Conservation (phyloP, 345 rosid genomes). For the Citrus maxima region DNA sequence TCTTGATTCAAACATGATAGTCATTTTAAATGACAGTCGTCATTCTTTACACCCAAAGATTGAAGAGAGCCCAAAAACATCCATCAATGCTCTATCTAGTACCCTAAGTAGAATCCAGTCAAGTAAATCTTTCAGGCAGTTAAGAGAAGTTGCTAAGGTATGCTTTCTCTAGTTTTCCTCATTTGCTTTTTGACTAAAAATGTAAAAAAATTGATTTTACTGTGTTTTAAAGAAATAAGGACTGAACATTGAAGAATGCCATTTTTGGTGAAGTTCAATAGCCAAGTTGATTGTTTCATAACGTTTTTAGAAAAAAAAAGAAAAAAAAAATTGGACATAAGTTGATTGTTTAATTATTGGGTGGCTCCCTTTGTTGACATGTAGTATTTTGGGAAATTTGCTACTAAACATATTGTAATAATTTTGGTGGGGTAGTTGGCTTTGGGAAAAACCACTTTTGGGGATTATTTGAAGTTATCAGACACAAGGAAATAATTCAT, state of each 20-base stretch:
- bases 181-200: neutral
- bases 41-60: slow-evolving; percentile 70
- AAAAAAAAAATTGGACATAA: neutral
- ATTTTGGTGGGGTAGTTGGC: neutral
- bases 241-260: neutral
- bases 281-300: neutral
- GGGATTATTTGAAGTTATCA: neutral
- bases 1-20: slow-evolving; percentile 85
- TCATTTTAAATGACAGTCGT: slow-evolving; percentile 80
- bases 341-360: neutral
- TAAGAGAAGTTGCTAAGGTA: slow-evolving; percentile 93
- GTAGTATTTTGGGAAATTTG: neutral
- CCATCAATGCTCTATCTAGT: slow-evolving; percentile 76
- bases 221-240: neutral
- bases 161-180: neutral
- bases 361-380: neutral
- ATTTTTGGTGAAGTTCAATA: neutral
- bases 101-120: slow-evolving; percentile 87
- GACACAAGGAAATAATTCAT: neutral
- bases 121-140: slow-evolving; percentile 71
- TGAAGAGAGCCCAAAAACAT: slow-evolving; percentile 72
- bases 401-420: neutral
- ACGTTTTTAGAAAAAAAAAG: no score
- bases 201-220: neutral
- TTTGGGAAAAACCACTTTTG: neutral